A percentile compares a stretch with the other conserved stretches of the same genome.
Conservation (phyloP, 257 asterid species). For the Nicotiana tabacum region DNA sequence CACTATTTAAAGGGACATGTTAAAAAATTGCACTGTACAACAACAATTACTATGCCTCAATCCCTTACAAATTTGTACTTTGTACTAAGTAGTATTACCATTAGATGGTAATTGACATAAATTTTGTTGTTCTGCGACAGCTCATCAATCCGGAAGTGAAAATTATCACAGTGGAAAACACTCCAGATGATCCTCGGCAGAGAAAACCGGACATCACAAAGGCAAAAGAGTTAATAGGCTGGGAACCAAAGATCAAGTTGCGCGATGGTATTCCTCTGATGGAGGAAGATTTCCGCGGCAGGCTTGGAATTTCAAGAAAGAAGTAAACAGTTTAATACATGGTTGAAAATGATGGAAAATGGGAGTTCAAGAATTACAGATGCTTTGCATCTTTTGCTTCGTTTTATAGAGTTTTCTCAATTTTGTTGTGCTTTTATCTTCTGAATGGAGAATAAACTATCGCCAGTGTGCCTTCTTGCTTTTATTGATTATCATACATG, state of each 20-base stretch:
- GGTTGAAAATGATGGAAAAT: background rate
- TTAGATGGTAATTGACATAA: background rate
- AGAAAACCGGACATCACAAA: constrained; percentile 85
- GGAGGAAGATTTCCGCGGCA: constrained; percentile 87
- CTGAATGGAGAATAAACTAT: background rate
- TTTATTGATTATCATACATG: background rate
- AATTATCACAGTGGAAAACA: constrained; percentile 73
- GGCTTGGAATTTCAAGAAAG: constrained; percentile 60
- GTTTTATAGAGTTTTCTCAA: background rate
- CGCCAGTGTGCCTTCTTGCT: background rate
- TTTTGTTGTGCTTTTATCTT: background rate
- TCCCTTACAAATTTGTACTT: too few relatives aligned
- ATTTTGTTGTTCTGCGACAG: constrained; percentile 26
- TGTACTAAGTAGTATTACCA: background rate
- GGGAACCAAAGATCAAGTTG: constrained; percentile 90
- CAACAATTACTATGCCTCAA: too few relatives aligned
- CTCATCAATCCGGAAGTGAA: constrained; percentile 77
- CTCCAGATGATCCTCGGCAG: constrained; percentile 98
- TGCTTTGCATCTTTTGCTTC: background rate
- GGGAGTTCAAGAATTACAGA: background rate
- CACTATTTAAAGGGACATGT: background rate
- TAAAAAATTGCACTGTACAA: background rate
- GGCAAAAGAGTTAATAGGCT: constrained; percentile 77
- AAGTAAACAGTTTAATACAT: constrained; percentile 1
- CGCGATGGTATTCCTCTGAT: constrained; percentile 85